Percentiles rank a stretch among this genome's conserved stretches.
These are phyloP conservation scores for Sextonia rubra DNA, from an alignment of 164 flowering plant genomes.

Conservation along the genomic window DNA sequence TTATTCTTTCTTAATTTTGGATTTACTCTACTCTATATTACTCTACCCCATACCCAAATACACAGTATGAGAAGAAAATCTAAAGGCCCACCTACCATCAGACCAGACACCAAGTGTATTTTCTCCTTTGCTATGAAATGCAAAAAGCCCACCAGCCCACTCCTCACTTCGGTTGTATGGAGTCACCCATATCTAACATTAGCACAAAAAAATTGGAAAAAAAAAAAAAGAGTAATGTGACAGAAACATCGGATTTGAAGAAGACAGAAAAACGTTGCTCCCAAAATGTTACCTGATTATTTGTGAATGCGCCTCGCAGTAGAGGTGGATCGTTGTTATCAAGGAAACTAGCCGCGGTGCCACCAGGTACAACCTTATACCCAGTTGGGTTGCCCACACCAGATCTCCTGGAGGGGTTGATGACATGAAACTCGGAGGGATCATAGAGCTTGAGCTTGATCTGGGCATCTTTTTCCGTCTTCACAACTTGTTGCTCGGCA, in stretches of 20 bases:
- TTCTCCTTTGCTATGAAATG: slow-evolving; percentile 77
- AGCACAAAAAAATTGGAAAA: too few species aligned
- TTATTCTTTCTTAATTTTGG: too few species aligned
- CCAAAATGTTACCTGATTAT: slow-evolving; percentile 48
- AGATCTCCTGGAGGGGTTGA: slow-evolving; percentile 59
- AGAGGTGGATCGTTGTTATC: slow-evolving; percentile 79
- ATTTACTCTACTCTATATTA: too few species aligned
- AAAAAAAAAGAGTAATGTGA: too few species aligned
- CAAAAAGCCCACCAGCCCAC: slow-evolving; percentile 88
- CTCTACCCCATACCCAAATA: too few species aligned
- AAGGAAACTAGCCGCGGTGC: slow-evolving; percentile 75
- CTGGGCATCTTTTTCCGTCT: slow-evolving; percentile 82
- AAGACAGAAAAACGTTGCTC: not conserved
- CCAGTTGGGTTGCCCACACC: slow-evolving; percentile 79
- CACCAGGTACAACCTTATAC: slow-evolving; percentile 76
- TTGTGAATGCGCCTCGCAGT: slow-evolving; percentile 67
- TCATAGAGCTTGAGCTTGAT: slow-evolving; percentile 65
- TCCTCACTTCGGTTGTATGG: slow-evolving; percentile 70
- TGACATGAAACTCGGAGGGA: slow-evolving; percentile 71
- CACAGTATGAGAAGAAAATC: not conserved
- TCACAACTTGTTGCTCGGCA: slow-evolving; percentile 46
- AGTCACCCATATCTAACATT: slow-evolving; percentile 69
- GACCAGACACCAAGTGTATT: slow-evolving; percentile 89
- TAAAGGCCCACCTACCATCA: slow-evolving; percentile 45
- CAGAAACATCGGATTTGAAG: not conserved